Evolutionary conservation across 805 yeast genomes (phyloP), one percentile per base, ranked within the genome.

Genomic region (Wickerhamiella slavikovae): DNA sequence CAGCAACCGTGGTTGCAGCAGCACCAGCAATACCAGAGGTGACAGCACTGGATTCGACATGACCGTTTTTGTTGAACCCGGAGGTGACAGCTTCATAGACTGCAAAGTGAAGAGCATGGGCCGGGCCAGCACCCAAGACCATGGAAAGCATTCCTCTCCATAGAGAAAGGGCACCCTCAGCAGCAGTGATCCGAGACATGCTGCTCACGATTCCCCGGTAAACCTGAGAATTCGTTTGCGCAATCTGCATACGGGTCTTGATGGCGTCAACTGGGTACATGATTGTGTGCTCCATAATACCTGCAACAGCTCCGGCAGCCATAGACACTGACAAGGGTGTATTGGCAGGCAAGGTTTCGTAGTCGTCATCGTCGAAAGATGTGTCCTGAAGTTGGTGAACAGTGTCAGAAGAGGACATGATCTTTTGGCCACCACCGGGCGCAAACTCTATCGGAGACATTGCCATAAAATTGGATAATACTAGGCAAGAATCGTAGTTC

Each of bases 221-320:
- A 14, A 41, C 27, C 28, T 41, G 38, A n/a, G n/a, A n/a, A 12
- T 36, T 29, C 3, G 52, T 35, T 11, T 47, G 45, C 4, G 50
- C 46, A 11, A 73, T 69, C 50, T 85, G 98, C 85, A 85, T 79
- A 46, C 98, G 62, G 4, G 96, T 89, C 58, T 85, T 85, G 41
- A 85, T 66, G n/a, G 92, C 85, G 50, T 85, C 98, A 24, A 85
- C 70, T 2, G 98, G 98, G 49, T 71, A 85, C 94, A 85, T 80
- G 26, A 85, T 80, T 1, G 93, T 71, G 53, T 85, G 98, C 50
- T 85, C 98, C 95, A 85, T 79, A 33, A 89, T 79, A 17, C 98
- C 98, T n/a, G 98, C 96, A 55, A 82, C 78, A 0, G 95, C 96
- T 8, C 98, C 98, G 2, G 96, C 96, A 9, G 68, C 48, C 36